Conservation (phyloP, 169 alveolate genomes). For the Plasmodium chabaudi region DNA sequence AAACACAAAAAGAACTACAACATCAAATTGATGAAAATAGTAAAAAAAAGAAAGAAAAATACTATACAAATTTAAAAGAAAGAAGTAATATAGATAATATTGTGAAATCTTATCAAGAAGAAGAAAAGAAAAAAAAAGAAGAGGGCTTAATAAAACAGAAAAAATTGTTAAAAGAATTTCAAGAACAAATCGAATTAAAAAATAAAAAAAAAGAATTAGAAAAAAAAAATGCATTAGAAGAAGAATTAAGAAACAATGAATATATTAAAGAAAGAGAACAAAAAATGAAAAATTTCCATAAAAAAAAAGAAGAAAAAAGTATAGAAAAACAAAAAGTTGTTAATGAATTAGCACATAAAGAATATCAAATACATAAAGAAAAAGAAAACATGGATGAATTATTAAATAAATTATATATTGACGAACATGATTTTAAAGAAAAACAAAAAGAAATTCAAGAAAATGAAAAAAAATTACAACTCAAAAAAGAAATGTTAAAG, state of each 20-base stretch:
- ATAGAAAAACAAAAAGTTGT: slow-evolving; percentile 73
- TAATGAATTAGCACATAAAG: slow-evolving; percentile 68
- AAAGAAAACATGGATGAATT: slow-evolving; percentile 67
- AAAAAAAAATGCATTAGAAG: slow-evolving; percentile 59
- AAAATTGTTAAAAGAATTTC: slow-evolving; percentile 61
- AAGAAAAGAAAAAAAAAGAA: slow-evolving; percentile 70
- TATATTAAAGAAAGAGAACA: slow-evolving; percentile 57
- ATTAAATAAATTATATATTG: slow-evolving; percentile 54
- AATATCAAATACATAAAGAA: slow-evolving; percentile 66
- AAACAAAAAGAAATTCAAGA: slow-evolving; percentile 66
- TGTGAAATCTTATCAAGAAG: slow-evolving; percentile 47
- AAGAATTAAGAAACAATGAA: slow-evolving; percentile 66
- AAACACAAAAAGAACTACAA: slow-evolving; percentile 68
- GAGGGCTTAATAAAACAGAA: slow-evolving; percentile 52
- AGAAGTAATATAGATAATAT: slow-evolving; percentile 44
- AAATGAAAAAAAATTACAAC: slow-evolving; percentile 69
- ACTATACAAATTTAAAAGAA: slow-evolving; percentile 28
- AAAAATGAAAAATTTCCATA: slow-evolving; percentile 31
- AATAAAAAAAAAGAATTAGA: slow-evolving; percentile 56
- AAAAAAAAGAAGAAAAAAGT: slow-evolving; percentile 63
- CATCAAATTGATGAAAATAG: slow-evolving; percentile 53
- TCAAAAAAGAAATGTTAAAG: slow-evolving; percentile 70
- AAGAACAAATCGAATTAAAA: slow-evolving; percentile 73
- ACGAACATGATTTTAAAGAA: slow-evolving; percentile 72
- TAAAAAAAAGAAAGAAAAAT: slow-evolving; percentile 52